Evolutionary conservation across 2,329 filamentous ascomycete species (phyloP), one percentile per base, ranked within the genome.

Genomic region (Aspergillus arachidicola): DNA sequence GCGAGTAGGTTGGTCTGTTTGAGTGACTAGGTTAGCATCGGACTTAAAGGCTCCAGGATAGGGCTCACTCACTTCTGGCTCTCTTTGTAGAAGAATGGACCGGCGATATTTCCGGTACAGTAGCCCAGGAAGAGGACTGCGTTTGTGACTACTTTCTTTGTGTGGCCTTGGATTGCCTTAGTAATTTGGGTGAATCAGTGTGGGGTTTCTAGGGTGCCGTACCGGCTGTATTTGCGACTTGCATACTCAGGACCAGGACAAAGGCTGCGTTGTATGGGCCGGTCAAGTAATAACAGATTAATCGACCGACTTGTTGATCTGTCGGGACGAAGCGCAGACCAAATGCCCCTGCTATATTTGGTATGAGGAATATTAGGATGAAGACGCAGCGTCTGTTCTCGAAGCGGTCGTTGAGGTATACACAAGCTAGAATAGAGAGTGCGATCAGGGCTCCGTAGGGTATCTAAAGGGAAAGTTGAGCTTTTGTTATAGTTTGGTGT

Each of bases 101-200:
- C 84, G 4, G 81, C 83, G 48, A 89, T 87, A 68, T 89, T 89
- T 6, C 86, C 87, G 1, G 84, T 81, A 68, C 86, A 88, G 61
- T 85, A 85, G 0, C 85, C 86, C 11, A 89, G 78, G 76, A 87
- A 88, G 2, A 88, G 79, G 61, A 87, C 82, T 1, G 84, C 86
- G 26, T 87, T 87, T n/a, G 86, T 86, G 30, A 88, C 84, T 53
- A 89, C 86, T 71, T 89, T 88, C 71, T 89, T 89, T 1, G 86
- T 87, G 65, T 87, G 85, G 0, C 86, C 86, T 63, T 69, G 75
- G 14, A 53, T 76, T 76, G 58, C 73, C 75, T 19, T 26, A 5
- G 11, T 43, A 6, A 50, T 41, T 16, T 11, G 12, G 26, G 12
- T 50, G 46, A 9, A 28, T 10, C 6, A 1, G 0, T 3, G 6